Base-by-base conservation (phyloP, 2,329 filamentous ascomycete genomes). In the Tetracladium maxilliforme region DNA sequence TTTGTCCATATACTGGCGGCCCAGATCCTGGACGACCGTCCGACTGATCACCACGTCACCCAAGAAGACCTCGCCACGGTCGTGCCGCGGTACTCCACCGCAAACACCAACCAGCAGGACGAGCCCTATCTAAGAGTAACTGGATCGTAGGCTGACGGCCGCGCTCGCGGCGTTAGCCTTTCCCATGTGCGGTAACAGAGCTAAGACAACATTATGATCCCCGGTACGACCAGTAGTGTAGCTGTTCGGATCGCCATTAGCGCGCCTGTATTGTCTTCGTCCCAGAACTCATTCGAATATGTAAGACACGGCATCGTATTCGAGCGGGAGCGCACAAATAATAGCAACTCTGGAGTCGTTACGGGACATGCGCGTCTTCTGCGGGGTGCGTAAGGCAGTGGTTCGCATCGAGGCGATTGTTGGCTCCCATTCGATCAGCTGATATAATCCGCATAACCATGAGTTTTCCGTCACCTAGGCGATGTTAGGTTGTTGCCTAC, bases 151-250 rank as follows among this genome's bases (percentile, higher is more conserved):
- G 26, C 10, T 22, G 10, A 12, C 14, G 23, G 25, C 19, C 24
- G 11, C 38, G 7, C 12, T 28, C n/a, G 39, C 30, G 6, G 38
- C 39, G 16, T 30, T 23, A 5, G 18, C 14, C 4, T 19, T 30
- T 2, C 36, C 39, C 13, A 37, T 35, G 16, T 35, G 29, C 3
- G 39, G 37, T 10, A 39, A 21, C 10, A 30, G 30, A 3, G 38
- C 41, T 13, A 51, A 33, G 10, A 49, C 41, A 12, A 49, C 37
- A 23, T 45, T 44, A 23, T 51, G 46, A 4, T 27, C 26, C 9
- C 34, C 33, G 17, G 49, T 42, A 7, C 30, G 28, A 7, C 45
- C 43, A 2, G 43, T 25, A 2, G 32, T 39, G 26, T 51, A 49
- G 10, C 7, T 14, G 18, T 43, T 43, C 16, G 29, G 32, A 31